These are phyloP conservation scores for Guadua angustifolia DNA, from an alignment of 176 grass and related monocot genomes.

Conservation along the genomic window DNA sequence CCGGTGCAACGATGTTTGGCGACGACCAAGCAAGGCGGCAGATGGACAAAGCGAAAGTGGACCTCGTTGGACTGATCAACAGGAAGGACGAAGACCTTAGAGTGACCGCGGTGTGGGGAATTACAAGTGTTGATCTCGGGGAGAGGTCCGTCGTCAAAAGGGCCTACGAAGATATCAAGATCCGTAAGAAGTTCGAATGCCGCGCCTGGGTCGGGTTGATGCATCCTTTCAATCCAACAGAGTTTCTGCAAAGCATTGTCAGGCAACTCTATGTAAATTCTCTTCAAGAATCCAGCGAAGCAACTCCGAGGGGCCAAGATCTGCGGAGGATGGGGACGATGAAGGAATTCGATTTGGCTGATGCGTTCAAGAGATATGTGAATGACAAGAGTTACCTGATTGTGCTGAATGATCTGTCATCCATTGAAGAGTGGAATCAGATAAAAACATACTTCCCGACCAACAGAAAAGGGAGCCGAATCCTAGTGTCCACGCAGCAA, in stretches of 20 bases:
- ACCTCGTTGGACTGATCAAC: background rate
- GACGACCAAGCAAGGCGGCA: background rate
- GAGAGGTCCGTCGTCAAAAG: background rate
- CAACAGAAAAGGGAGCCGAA: conserved; percentile 6
- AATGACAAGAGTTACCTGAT: background rate
- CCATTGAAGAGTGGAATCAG: background rate
- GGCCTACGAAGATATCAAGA: background rate
- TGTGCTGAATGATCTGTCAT: background rate
- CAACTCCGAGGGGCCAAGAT: too few relatives aligned
- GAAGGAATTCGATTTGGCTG: background rate
- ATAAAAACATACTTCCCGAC: background rate
- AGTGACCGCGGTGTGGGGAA: conserved; percentile 31
- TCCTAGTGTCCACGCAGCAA: background rate
- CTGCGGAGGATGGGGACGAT: background rate
- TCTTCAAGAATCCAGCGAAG: accelerated
- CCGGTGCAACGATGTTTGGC: background rate
- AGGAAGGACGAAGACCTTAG: background rate
- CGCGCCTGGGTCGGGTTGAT: conserved; percentile 28
- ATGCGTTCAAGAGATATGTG: background rate
- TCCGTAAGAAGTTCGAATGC: background rate
- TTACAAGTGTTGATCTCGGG: background rate
- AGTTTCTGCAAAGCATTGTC: background rate
- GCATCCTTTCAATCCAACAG: background rate
- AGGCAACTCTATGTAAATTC: background rate
- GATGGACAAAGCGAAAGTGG: accelerated